Base-by-base conservation (phyloP, 768 basidiomycete species). In the Xerocomus spinulosus region DNA sequence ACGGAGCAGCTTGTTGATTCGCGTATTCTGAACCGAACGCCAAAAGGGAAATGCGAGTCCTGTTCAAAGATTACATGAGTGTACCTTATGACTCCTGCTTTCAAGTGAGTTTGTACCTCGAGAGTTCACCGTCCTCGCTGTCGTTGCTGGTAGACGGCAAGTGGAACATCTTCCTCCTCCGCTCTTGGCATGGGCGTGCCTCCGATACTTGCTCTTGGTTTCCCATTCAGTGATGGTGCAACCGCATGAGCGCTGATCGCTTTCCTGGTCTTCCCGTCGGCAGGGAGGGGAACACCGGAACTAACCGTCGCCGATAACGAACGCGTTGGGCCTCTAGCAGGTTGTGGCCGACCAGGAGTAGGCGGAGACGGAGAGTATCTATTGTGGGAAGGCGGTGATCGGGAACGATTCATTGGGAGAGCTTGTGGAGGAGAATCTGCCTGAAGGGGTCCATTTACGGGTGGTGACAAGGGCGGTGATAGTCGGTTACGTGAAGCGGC, bases 141-240 rank as follows among this genome's bases (percentile, higher is more conserved):
- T 59, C 83, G 86, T 59, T 85, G 85, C 64, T 89, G 86, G 75
- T 81, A 89, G 47, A 87, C 66, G 17, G 89, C 87, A 40, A 92
- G 71, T 17, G 88, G 88, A 32, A 88, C 70, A 60, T 91, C 88
- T 61, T 91, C 88, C 59, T 90, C 87, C 59, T 87, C 85, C 23
- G 67, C 54, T 41, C 62, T 66, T 12, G 60, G 49, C 26, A 57
- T 32, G 18, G 56, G 48, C n/a, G 67, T 63, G 44, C 76, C 72
- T 30, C 59, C 63, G 8, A 53, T 23, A 42, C 71, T 69, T 24
- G 71, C 69, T 56, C 71, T 71, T 33, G 73, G 73, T 52, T 74
- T 70, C 49, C 66, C 69, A 45, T 71, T 65, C 30, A 54, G 49
- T 4, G 48, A 51, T 15, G 64, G 51, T 18, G 74, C 61, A 9